Evolutionary conservation across 2,329 filamentous ascomycete genomes (phyloP).

Genomic region (Colletotrichum sublineola): DNA sequence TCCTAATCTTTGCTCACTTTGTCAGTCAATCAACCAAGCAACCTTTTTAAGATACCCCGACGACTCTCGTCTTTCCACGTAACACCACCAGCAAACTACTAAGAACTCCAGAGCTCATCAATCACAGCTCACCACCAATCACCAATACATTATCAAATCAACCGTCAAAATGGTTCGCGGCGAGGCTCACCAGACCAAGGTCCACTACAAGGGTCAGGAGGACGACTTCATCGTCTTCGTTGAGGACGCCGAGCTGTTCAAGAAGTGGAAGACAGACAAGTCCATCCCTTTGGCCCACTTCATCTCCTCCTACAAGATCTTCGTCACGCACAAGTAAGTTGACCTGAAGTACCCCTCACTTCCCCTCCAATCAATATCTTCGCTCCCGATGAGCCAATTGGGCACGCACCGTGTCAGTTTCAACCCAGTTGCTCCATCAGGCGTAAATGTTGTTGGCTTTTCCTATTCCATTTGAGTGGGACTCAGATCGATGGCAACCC

Average conservation of each 20-base stretch:
- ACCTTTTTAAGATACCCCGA: conserved; percentile 28
- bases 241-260: conserved; percentile 71
- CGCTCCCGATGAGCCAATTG: not conserved
- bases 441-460: not conserved
- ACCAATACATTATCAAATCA: conserved; percentile 39
- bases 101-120: conserved; percentile 34
- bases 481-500: not conserved
- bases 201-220: conserved; percentile 83
- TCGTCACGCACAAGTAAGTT: conserved; percentile 88
- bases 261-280: conserved; percentile 87
- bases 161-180: conserved; percentile 74
- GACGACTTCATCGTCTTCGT: conserved; percentile 73
- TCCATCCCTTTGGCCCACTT: conserved; percentile 86
- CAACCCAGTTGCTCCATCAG: too few relatives aligned
- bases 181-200: conserved; percentile 78
- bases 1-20: conserved; percentile 10
- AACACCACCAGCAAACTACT: conserved; percentile 33
- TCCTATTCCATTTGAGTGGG: not conserved
- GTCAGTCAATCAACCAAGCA: conserved; percentile 7
- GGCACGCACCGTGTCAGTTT: not conserved
- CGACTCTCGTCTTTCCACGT: conserved; percentile 19
- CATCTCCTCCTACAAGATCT: conserved; percentile 89
- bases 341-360: conserved; percentile 12
- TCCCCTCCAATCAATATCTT: not conserved
- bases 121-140: conserved; percentile 23